These are phyloP conservation scores for Pterocarpus santalinus DNA, from an alignment of 306 rosid genomes.

Conservation along the genomic window DNA sequence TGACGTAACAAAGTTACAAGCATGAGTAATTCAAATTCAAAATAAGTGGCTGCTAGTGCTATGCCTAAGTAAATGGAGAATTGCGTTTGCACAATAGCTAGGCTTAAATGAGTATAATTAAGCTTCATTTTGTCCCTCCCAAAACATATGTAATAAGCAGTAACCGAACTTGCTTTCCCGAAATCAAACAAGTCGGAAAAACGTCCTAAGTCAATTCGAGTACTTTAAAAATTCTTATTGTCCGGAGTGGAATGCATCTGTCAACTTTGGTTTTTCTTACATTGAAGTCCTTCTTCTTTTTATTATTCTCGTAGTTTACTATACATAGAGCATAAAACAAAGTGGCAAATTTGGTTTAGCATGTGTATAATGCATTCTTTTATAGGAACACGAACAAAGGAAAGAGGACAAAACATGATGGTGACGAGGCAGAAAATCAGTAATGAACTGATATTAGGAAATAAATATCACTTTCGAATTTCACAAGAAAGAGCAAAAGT, in stretches of 20 bases:
- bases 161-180: neutral
- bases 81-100: neutral
- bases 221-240: neutral
- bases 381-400: neutral
- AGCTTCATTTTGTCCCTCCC: neutral
- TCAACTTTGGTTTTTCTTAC: constrained; percentile 18
- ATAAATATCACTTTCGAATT: constrained; percentile 6
- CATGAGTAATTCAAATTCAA: constrained; percentile 27
- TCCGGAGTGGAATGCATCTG: neutral
- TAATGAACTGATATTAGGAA: neutral
- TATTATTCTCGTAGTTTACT: neutral
- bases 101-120: constrained; percentile 2
- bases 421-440: neutral
- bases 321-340: neutral
- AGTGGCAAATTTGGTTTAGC: neutral
- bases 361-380: neutral
- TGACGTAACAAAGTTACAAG: constrained; percentile 9
- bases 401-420: neutral
- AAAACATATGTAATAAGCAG: neutral
- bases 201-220: neutral
- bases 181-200: neutral
- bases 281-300: neutral
- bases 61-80: constrained; percentile 28
- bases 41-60: neutral
- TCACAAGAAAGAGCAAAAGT: constrained; percentile 23